Conservation (phyloP, 2,329 filamentous ascomycete genomes). For the Lasiodiplodia gonubiensis region DNA sequence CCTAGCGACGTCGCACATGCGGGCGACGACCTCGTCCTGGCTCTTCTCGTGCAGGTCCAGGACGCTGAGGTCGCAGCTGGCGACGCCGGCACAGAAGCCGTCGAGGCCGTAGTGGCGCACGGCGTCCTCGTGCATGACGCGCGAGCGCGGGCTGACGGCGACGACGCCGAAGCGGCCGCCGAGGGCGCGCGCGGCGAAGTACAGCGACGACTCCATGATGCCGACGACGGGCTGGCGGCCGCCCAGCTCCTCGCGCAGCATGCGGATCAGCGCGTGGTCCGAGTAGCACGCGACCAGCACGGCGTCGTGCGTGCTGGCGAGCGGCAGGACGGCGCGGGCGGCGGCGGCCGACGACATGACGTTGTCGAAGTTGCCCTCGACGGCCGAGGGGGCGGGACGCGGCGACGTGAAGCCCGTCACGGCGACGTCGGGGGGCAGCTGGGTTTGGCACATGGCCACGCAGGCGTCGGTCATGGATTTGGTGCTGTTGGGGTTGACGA, state of each 20-base stretch:
- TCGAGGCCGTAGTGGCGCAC: slow-evolving; percentile 51
- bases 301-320: slow-evolving; percentile 53
- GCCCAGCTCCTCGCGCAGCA: slow-evolving; percentile 53
- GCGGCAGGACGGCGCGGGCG: slow-evolving; percentile 52
- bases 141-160: slow-evolving; percentile 48
- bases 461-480: slow-evolving; percentile 56
- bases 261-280: slow-evolving; percentile 54
- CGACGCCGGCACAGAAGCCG: slow-evolving; percentile 51
- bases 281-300: slow-evolving; percentile 58
- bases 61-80: slow-evolving; percentile 51
- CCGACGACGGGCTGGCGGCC: slow-evolving; percentile 51
- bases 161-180: slow-evolving; percentile 55
- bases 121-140: slow-evolving; percentile 49
- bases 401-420: slow-evolving; percentile 60
- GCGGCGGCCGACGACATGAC: slow-evolving; percentile 58
- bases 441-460: slow-evolving; percentile 50
- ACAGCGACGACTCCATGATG: slow-evolving; percentile 58
- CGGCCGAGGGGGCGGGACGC: slow-evolving; percentile 55
- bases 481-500: slow-evolving; percentile 58
- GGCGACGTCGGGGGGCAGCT: slow-evolving; percentile 54
- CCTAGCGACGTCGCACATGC: slow-evolving; percentile 48
- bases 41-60: slow-evolving; percentile 53
- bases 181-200: slow-evolving; percentile 56
- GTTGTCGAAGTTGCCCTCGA: slow-evolving; percentile 58
- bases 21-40: slow-evolving; percentile 46